Evolutionary conservation across 345 rosid genomes (phyloP), one percentile per base, ranked within the genome.

Genomic region (Aegle marmelos): DNA sequence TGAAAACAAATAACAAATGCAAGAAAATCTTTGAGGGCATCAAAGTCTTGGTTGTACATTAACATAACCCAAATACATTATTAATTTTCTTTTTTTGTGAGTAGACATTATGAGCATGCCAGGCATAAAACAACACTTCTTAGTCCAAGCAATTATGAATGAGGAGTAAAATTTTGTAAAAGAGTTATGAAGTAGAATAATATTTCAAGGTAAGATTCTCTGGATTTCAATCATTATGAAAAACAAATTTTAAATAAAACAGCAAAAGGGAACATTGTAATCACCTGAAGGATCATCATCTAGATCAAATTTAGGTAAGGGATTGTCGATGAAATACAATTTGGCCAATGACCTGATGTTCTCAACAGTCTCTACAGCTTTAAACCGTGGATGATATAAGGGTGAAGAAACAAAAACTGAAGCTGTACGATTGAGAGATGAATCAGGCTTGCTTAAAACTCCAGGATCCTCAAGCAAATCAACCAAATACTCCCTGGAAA

Each of bases 401-500:
- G 88, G 89, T 41, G 87, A 86, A 83, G 87, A 88, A 81, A 88
- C 79, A 78, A 82, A 73, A 62, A 85, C 81, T 68, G 91, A 85
- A 58, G 83, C 81, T 80, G 79, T 80, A 82, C 87, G 81, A 78
- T 86, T 86, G 73, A 86, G 84, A 72, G 80, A 80, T 75, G 91
- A 88, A 83, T 88, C 82, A 14, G 91, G 91, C 75, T 74, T 86
- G 68, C 83, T 78, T 75, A 88, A 72, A 68, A 80, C 82, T 70
- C 91, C 91, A 31, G 89, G 88, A 76, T 82, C 82, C 77, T 72
- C 81, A 64, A 86, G 61, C 79, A 88, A 77, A 79, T 88, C 91
- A 70, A 88, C 89, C 81, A 85, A 82, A 81, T 85, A 88, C 76
- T 88, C 91, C 87, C 89, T 86, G 88, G 63, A 83, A 82, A 61